Evolutionary conservation across 768 basidiomycete species (phyloP), one percentile per base, ranked within the genome.

Genomic region (Strobilomyces echinocephalus): DNA sequence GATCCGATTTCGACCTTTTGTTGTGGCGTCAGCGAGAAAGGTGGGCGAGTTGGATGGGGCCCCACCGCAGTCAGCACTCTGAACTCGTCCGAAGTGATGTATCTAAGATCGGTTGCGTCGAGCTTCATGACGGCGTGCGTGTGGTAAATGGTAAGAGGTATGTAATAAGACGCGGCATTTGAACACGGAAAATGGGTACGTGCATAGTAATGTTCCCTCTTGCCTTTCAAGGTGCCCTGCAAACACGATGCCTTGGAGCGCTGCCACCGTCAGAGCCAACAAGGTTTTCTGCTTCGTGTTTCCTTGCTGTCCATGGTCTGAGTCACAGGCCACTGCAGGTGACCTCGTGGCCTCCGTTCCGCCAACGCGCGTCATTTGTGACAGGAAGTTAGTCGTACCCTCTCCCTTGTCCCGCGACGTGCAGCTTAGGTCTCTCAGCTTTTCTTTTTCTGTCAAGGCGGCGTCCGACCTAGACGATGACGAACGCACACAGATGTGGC

Each of bases 1-100:
- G 91, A 94, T 18, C 95, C 97, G 79, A 95, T 92, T 74, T 99
- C 97, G 34, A 91, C 91, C 95, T 97, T n/a, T 42, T 10, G 15
- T 15, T 24, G 50, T 15, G n/a, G 33, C 26, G 44, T 39, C 6
- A 33, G 62, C 49, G 39, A 30, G 21, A 16, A 40, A 45, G 48
- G 57, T 43, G 35, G 46, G 48, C 21, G 14, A 47, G 28, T 8
- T 10, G 40, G 26, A 48, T 18, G 46, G 28, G n/a, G 31, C 46
- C 63, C 48, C 64, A 95, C 95, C 46, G 95, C 91, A n/a, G 91
- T 91, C 24, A 99, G 76, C n/a, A 97, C 93, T 50, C 95, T 75
- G 71, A 97, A 99, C 65, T 97, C 95, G 48, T 98, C 95, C 9
- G 87, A 76, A 4, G 88, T 85, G 51, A 98, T 75, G 69, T 98